A percentile compares a stretch with the other conserved stretches of the same genome.
phyloP scores from a whole-genome alignment of 2,329 filamentous ascomycete genomes.

The Rhinocladiella similis region DNA sequence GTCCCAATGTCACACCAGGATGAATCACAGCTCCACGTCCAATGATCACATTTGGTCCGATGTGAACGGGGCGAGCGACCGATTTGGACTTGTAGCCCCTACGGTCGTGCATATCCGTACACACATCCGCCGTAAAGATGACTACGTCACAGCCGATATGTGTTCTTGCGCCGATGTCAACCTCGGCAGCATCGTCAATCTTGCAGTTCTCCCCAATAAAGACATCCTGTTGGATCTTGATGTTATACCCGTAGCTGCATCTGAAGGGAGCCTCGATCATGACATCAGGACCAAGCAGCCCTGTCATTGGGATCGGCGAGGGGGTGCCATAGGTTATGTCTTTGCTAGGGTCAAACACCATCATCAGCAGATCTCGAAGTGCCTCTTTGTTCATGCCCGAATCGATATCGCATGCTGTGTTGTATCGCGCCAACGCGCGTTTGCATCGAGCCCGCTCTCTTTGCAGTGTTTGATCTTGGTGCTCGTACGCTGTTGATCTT shows the following conservation, averaged over 20 bases:
- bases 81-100: constrained; percentile 73
- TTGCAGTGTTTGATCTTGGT: constrained; percentile 74
- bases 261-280: constrained; percentile 84
- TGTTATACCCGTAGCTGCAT: constrained; percentile 96
- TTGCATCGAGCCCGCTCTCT: constrained; percentile 84
- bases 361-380: constrained; percentile 51
- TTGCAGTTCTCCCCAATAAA: constrained; percentile 80
- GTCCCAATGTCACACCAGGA: constrained; percentile 44
- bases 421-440: constrained; percentile 79
- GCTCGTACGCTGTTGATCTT: constrained; percentile 73
- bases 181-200: constrained; percentile 81
- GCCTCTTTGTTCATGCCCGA: constrained; percentile 61
- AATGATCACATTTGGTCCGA: constrained; percentile 72
- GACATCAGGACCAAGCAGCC: constrained; percentile 69
- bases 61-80: constrained; percentile 68
- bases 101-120: constrained; percentile 70
- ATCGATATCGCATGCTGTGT: constrained; percentile 75
- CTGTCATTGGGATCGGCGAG: constrained; percentile 47
- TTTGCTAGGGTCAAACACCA: constrained; percentile 67
- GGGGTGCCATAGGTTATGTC: constrained; percentile 67
- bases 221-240: constrained; percentile 81
- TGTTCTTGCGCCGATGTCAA: constrained; percentile 72
- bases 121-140: constrained; percentile 74
- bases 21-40: constrained; percentile 62
- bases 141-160: constrained; percentile 80